These are phyloP conservation scores for Podila horticola DNA, from an alignment of 192 early-diverging fungal genomes.

Conservation along the genomic window DNA sequence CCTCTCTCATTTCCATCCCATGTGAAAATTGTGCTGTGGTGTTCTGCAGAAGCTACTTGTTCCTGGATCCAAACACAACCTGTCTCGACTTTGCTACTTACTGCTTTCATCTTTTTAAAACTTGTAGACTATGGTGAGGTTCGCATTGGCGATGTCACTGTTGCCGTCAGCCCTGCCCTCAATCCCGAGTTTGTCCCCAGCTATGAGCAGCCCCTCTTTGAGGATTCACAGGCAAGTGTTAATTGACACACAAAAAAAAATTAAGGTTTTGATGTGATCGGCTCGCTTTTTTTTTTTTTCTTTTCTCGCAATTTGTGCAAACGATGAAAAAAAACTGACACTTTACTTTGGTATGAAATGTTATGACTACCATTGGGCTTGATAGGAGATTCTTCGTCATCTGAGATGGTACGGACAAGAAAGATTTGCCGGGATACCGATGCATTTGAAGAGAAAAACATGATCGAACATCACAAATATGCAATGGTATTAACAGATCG, in stretches of 20 bases:
- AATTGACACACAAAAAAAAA: background rate
- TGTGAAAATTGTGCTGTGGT: background rate
- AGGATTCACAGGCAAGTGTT: slow-evolving; percentile 62
- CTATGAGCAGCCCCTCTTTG: slow-evolving; percentile 60
- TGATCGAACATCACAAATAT: no score
- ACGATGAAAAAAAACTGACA: background rate
- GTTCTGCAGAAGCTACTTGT: no score
- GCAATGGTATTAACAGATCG: no score
- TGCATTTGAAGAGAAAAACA: background rate
- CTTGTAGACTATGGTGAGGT: slow-evolving; percentile 55
- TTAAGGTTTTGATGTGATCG: background rate
- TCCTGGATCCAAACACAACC: background rate
- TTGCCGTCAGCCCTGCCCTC: slow-evolving; percentile 53
- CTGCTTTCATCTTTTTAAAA: background rate
- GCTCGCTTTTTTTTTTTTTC: background rate
- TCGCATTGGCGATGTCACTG: slow-evolving; percentile 66
- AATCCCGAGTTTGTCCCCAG: slow-evolving; percentile 66
- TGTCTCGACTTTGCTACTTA: background rate
- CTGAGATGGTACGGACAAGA: slow-evolving; percentile 45
- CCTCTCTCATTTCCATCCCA: background rate
- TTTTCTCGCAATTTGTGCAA: background rate
- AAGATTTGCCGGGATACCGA: background rate
- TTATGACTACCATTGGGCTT: background rate
- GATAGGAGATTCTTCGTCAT: slow-evolving; percentile 53
- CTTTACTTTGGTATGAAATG: background rate